Evolutionary conservation across 208 protist genomes (phyloP), one percentile per base, ranked within the genome.

Genomic region (Acanthamoeba lenticulata): DNA sequence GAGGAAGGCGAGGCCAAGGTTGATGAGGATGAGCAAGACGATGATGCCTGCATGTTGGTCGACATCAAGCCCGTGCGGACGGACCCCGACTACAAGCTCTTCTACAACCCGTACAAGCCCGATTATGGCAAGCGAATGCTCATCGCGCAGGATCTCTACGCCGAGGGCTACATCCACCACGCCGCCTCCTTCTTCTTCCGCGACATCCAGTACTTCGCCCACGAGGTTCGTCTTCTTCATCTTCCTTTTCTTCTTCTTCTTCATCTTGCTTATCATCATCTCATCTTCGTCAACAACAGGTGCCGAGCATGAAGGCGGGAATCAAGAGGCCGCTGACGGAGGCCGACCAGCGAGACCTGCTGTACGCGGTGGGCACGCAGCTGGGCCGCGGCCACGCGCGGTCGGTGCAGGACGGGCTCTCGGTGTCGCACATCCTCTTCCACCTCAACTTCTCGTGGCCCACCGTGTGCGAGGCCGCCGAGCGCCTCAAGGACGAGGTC

Each of bases 401-500:
- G 27, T 85, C 74, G 44, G 36, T 85, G 74, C 74, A 85, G 44
- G 74, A 85, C 11, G 74, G 74, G 1, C 74, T 85, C n/a, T 85
- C 74, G 24, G 74, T 85, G 3, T 85, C 74, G 42, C 74, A 85
- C 74, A 85, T 85, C 42, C 74, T 85, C 42, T 85, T 85, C 74
- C 74, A 85, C 44, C 74, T 85, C 44, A 85, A 85, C 74, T 85
- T 85, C 74, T 32, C 38, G n/a, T 85, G 74, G 74, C 74, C 74
- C n/a, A 47, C 15, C 42, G 29, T 55, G 27, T 85, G 74, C 74
- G 74, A 85, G 74, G 74, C 74, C 42, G 27, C 74, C 1, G 74
- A 85, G 74, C 74, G 74, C 36, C 74, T 85, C 74, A 85, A 85
- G 74, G 74, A 85, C 74, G 74, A 85, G 74, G 42, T 85, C 32